A percentile compares a stretch with the other conserved stretches of the same genome.
Evolutionary conservation across 1,139 yeast genomes (phyloP).

Genomic region (Lizanozyma gosingica): DNA sequence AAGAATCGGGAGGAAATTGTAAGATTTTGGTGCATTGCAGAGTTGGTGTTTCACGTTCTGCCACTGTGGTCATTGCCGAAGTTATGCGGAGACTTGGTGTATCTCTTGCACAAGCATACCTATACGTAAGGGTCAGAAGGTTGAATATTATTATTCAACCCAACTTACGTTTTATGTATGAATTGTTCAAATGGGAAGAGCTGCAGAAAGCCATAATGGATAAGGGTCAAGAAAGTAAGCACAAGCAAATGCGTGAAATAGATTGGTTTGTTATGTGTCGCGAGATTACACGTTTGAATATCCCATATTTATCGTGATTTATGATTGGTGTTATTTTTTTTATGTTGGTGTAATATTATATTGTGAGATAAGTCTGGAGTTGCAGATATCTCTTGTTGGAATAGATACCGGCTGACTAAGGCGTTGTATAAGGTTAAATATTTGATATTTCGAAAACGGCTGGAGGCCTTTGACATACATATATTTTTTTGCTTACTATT

Average conservation of each 20-base stretch:
- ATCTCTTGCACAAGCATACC: constrained; percentile 32
- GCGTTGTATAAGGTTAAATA: no score
- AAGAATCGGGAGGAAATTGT: constrained; percentile 18
- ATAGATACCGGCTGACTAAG: no score
- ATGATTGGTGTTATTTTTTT: no score
- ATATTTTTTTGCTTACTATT: no score
- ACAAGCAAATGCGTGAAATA: constrained; percentile 48
- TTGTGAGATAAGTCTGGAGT: no score
- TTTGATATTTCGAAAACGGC: no score
- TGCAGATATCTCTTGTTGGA: no score
- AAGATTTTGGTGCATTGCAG: constrained; percentile 39
- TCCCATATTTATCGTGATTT: constrained; percentile 37
- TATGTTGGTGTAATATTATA: no score
- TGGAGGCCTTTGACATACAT: no score
- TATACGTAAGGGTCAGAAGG: constrained; percentile 38
- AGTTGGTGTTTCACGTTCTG: constrained; percentile 43
- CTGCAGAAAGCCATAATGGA: constrained; percentile 8
- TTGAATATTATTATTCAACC: constrained; percentile 42
- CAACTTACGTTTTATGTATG: constrained; percentile 40
- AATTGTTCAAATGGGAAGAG: constrained; percentile 42
- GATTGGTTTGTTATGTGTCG: constrained; percentile 92
- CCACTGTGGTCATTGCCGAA: constrained; percentile 42
- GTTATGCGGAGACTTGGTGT: constrained; percentile 33
- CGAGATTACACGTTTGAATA: constrained; percentile 70
- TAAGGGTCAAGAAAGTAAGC: constrained; percentile 8